These are phyloP conservation scores for Microbotryomycetes sp. DNA, from an alignment of 1,284 basidiomycete species.

Conservation along the genomic window DNA sequence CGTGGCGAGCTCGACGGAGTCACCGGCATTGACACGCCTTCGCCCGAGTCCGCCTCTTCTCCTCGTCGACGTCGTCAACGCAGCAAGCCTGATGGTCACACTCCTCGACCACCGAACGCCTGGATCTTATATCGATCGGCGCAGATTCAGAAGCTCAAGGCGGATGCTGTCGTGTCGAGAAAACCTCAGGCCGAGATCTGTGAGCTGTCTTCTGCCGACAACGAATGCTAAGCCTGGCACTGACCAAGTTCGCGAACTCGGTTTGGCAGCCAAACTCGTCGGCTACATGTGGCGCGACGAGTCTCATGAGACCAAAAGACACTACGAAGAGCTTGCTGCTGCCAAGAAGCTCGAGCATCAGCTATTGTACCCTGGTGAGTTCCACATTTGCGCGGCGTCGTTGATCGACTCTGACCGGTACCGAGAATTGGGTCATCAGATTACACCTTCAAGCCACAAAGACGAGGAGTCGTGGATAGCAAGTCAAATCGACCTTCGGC, in stretches of 20 bases:
- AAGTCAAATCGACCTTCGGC: neutral
- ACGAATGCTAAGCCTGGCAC: neutral
- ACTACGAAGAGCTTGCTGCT: conserved; percentile 67
- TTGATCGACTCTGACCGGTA: neutral
- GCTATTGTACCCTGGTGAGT: conserved; percentile 24
- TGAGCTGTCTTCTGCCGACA: neutral
- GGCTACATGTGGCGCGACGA: conserved; percentile 64
- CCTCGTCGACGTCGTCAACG: neutral
- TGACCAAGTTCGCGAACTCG: neutral
- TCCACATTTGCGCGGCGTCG: neutral
- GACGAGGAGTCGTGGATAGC: neutral
- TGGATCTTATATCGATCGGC: conserved; percentile 86
- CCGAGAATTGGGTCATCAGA: neutral
- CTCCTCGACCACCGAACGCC: conserved; percentile 74
- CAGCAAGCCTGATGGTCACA: conserved; percentile 38
- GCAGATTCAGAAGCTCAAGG: conserved; percentile 19
- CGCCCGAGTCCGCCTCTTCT: neutral
- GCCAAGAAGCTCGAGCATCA: conserved; percentile 54
- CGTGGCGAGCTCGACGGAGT: no score
- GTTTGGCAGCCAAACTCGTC: conserved; percentile 52
- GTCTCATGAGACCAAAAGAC: conserved; percentile 48
- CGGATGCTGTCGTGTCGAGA: conserved; percentile 13
- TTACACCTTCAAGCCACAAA: neutral
- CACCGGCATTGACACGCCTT: neutral
- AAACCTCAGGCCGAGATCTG: conserved; percentile 31